Evolutionary conservation across 176 grass and related monocot species (phyloP).

Genomic region (Avena eriantha): DNA sequence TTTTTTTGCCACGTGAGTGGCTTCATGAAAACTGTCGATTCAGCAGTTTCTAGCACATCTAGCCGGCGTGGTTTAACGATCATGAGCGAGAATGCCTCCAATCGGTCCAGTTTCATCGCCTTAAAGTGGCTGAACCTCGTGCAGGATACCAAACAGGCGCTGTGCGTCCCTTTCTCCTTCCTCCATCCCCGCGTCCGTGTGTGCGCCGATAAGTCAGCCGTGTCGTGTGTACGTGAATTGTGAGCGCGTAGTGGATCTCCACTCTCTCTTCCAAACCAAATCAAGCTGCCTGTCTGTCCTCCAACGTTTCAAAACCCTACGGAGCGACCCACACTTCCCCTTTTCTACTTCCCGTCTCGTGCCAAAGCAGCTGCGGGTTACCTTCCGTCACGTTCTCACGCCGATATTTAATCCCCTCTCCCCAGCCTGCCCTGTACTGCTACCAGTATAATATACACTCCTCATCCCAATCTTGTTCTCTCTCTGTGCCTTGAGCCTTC

Average conservation of each 20-base stretch:
- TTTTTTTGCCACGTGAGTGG: no score
- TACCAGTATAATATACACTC: no score
- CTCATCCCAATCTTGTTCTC: no score
- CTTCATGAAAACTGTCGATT: no score
- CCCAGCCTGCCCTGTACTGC: neutral
- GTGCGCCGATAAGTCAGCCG: constrained; percentile 1
- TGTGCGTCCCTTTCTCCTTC: neutral
- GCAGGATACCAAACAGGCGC: neutral
- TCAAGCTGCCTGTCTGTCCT: constrained; percentile 27
- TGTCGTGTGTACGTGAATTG: constrained; percentile 10
- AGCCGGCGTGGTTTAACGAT: no score
- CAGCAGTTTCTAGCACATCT: no score
- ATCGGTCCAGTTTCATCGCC: no score
- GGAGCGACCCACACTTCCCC: neutral
- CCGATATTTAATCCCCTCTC: constrained; percentile 34
- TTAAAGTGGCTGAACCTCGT: no score
- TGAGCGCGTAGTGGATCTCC: constrained; percentile 46
- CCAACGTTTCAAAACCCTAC: constrained; percentile 5
- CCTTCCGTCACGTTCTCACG: constrained; percentile 78
- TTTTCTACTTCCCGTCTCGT: no score
- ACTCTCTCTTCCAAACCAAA: neutral
- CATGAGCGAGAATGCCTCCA: no score
- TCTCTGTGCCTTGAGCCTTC: no score
- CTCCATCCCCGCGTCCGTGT: neutral
- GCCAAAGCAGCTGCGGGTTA: neutral